phyloP scores from a whole-genome alignment of 371 early-diverging fungal species.

The Choanephora cucurbitarum region DNA sequence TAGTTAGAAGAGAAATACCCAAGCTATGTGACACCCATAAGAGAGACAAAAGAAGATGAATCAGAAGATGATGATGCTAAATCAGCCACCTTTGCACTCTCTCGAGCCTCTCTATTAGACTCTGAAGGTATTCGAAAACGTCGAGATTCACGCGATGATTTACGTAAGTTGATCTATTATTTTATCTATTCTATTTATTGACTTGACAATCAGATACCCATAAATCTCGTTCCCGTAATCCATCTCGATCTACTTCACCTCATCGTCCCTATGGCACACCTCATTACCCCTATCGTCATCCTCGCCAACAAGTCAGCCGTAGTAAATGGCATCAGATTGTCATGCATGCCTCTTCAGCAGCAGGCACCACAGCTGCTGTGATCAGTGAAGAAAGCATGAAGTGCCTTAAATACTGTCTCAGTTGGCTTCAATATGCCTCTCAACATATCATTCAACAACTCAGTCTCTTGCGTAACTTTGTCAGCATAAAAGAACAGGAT shows the following conservation, averaged over 20 bases:
- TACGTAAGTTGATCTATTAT: conserved; percentile 2
- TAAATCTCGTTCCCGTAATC: conserved; percentile 29
- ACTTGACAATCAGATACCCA: no score
- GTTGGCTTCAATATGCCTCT: conserved; percentile 86
- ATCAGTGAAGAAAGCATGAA: conserved; percentile 82
- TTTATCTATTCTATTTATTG: neutral
- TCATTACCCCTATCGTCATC: conserved; percentile 20
- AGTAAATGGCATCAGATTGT: conserved; percentile 78
- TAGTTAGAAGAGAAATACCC: conserved; percentile 34
- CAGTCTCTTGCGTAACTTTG: conserved; percentile 62
- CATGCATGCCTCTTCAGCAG: conserved; percentile 67
- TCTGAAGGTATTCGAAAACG: conserved; percentile 30
- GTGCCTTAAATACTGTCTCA: conserved; percentile 76
- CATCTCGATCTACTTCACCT: conserved; percentile 48
- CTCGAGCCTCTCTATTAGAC: conserved; percentile 40
- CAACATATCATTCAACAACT: conserved; percentile 84
- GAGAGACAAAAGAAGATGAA: conserved; percentile 29
- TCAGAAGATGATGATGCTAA: conserved; percentile 42
- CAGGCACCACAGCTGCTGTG: conserved; percentile 73
- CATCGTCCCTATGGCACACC: conserved; percentile 34
- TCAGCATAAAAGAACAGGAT: conserved; percentile 40
- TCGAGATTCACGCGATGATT: conserved; percentile 41
- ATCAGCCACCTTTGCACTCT: conserved; percentile 44
- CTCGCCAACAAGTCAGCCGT: conserved; percentile 17
- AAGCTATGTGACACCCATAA: conserved; percentile 19